Base-by-base conservation (phyloP, 2,329 filamentous ascomycete genomes). In the Thielaviopsis populi region DNA sequence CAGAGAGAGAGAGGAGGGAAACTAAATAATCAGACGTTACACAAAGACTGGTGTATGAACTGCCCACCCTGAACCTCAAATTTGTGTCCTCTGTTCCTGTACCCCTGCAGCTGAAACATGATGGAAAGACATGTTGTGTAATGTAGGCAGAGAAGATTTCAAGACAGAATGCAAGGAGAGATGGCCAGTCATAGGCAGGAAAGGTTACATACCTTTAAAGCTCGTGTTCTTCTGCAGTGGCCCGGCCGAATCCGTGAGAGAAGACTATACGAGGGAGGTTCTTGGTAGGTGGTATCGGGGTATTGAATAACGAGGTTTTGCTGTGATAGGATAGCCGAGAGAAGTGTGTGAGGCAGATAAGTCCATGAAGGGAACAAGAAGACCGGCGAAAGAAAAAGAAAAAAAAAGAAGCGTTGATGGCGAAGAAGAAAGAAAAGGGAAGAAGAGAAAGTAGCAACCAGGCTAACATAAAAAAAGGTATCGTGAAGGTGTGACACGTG, bases 81-180 rank as follows among this genome's bases (percentile, higher is more conserved):
- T 46, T 22, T 30, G 59, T 61, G 40, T 46, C 59, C 19, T 43
- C 17, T 58, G 50, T n/a, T 58, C 41, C 61, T 46, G 40, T 46
- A 19, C 53, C 41, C 61, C 50, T 63, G 61, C 61, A 58, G 61
- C 61, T 63, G 48, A 63, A 50, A 63, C 61, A 63, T 6, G 22
- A 10, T 17, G 22, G 37, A 40, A 56, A 58, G 61, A 43, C 48
- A 58, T 41, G 61, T 22, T 42, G 53, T 40, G 53, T 46, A 46
- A 63, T 63, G n/a, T 17, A 43, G n/a, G 48, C 27, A 63, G 42
- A 40, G 24, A 43, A 43, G 6, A 60, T 60, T 46, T 17, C 22
- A 46, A 46, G 58, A 42, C 40, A 42, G 19, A 24, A 41, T 41
- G 5, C 2, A 4, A 19, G 46, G 46, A 50, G 46, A 50, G 46